Evolutionary conservation across 2,329 filamentous ascomycete genomes (phyloP).

Genomic region (Pseudogymnoascus sp.): DNA sequence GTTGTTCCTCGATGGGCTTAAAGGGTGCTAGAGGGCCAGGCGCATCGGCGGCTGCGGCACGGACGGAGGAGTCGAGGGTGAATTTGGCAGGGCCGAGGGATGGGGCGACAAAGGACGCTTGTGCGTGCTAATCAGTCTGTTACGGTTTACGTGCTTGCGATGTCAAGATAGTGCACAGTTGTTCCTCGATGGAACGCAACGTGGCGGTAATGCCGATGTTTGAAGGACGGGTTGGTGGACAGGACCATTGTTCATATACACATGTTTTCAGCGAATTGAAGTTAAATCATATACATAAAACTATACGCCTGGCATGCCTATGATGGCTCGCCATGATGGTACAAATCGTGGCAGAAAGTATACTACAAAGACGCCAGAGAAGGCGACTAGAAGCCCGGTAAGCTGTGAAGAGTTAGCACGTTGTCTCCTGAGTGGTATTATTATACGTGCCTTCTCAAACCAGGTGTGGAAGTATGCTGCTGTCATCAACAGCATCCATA

Average conservation of each 20-base stretch:
- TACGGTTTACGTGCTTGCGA: neutral
- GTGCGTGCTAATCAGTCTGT: conserved; percentile 60
- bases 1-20: conserved; percentile 65
- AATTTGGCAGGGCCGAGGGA: conserved; percentile 71
- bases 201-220: neutral
- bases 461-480: conserved; percentile 98
- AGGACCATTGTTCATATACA: neutral
- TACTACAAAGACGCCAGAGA: conserved; percentile 40
- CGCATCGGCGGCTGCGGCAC: conserved; percentile 46
- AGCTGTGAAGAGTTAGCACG: conserved; percentile 29
- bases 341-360: conserved; percentile 43
- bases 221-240: neutral
- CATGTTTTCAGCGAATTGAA: conserved; percentile 9
- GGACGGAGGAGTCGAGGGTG: conserved; percentile 61
- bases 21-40: conserved; percentile 77
- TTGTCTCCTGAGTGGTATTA: neutral
- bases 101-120: conserved; percentile 77
- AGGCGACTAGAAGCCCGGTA: conserved; percentile 42
- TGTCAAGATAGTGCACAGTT: conserved; percentile 8
- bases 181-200: conserved; percentile 13
- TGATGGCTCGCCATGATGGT: conserved; percentile 36
- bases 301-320: conserved; percentile 39
- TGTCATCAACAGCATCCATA: conserved; percentile 99
- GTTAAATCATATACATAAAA: conserved; percentile 7
- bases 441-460: conserved; percentile 75